These are phyloP conservation scores for Starmerella bombicola DNA, from an alignment of 805 yeast genomes.

Conservation along the genomic window DNA sequence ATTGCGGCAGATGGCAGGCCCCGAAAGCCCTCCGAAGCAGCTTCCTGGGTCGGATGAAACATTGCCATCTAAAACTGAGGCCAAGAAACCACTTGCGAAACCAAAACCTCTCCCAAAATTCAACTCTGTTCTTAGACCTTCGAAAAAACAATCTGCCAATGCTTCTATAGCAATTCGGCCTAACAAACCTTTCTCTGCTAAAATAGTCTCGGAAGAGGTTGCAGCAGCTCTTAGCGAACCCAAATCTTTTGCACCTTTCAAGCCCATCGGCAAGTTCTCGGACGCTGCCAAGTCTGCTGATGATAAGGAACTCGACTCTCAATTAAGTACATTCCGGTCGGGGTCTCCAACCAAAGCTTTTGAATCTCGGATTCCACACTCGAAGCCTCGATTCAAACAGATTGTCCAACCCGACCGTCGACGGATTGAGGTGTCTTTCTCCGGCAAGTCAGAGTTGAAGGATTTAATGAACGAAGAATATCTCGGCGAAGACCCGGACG, in stretches of 20 bases:
- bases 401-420: background rate
- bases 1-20: too few species aligned
- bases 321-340: background rate
- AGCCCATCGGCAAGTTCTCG: background rate
- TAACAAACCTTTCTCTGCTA: too few species aligned
- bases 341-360: background rate
- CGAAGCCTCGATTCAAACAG: constrained; percentile 9
- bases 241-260: background rate
- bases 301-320: background rate
- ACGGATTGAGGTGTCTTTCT: background rate
- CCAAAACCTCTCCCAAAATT: background rate
- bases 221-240: too few species aligned
- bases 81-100: too few species aligned
- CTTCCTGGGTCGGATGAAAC: too few species aligned
- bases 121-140: background rate
- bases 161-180: too few species aligned
- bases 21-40: too few species aligned
- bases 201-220: too few species aligned
- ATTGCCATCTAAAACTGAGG: too few species aligned
- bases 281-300: background rate
- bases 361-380: background rate
- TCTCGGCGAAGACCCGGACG: background rate
- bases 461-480: background rate
- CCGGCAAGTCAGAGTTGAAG: background rate
- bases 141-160: background rate